phyloP scores from a whole-genome alignment of 345 rosid species.

The Gossypioides kirkii region DNA sequence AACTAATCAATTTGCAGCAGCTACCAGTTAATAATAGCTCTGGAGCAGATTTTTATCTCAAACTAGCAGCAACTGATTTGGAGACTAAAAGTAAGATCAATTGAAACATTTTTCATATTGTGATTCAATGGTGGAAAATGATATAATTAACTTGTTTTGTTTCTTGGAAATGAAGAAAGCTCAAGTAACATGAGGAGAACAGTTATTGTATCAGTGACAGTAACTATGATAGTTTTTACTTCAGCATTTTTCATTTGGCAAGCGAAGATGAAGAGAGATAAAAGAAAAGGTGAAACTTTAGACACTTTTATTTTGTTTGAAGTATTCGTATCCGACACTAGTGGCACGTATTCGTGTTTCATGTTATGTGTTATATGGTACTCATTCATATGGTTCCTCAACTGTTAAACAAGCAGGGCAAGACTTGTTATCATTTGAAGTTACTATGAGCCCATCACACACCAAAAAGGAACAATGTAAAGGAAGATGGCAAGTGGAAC shows the following conservation, averaged over 20 bases:
- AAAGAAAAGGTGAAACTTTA: constrained; percentile 1
- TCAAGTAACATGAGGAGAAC: neutral
- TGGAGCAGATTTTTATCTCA: neutral
- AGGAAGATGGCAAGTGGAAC: neutral
- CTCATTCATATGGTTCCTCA: neutral
- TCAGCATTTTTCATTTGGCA: neutral
- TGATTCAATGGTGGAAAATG: neutral
- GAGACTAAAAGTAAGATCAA: neutral
- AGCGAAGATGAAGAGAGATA: neutral
- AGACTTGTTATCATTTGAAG: constrained; percentile 9
- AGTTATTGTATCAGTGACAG: neutral
- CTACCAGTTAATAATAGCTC: too few relatives aligned
- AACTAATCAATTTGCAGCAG: constrained; percentile 38
- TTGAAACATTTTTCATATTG: neutral
- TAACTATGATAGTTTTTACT: neutral
- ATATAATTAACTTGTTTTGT: neutral
- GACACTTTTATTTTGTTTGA: too few relatives aligned
- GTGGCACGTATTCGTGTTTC: too few relatives aligned
- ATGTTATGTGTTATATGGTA: too few relatives aligned
- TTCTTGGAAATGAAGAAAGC: neutral
- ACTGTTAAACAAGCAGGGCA: constrained; percentile 1
- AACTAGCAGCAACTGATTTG: neutral
- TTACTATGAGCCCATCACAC: neutral
- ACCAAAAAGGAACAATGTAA: neutral
- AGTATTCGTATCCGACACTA: too few relatives aligned